Evolutionary conservation across 2,329 filamentous ascomycete species (phyloP).

Genomic region (Fusarium protoensiforme): DNA sequence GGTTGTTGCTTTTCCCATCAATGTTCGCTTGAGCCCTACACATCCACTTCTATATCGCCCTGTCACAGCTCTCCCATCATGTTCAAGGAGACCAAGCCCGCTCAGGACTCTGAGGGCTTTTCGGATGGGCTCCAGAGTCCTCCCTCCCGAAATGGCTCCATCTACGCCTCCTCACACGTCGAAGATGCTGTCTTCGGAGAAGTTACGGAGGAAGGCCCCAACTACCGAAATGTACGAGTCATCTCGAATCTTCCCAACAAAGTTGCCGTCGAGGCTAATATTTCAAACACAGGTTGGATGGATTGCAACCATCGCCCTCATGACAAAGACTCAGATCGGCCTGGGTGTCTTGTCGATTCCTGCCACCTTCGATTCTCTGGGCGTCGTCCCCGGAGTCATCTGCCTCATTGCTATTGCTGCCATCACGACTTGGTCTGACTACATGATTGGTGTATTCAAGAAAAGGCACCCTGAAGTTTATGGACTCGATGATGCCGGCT

Average conservation of each 20-base stretch:
- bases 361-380: conserved; percentile 55
- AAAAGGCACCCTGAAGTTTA: conserved; percentile 61
- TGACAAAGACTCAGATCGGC: conserved; percentile 59
- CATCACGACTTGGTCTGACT: conserved; percentile 61
- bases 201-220: conserved; percentile 40
- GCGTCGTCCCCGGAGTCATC: conserved; percentile 61
- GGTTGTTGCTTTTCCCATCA: background rate
- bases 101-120: background rate
- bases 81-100: conserved; percentile 2
- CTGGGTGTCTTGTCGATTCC: conserved; percentile 63
- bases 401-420: conserved; percentile 51
- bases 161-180: background rate
- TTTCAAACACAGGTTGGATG: conserved; percentile 49
- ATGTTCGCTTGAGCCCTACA: background rate
- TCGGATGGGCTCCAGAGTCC: background rate
- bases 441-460: conserved; percentile 63
- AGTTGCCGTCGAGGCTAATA: background rate
- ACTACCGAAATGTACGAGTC: conserved; percentile 43
- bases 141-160: conserved; percentile 9
- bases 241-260: background rate
- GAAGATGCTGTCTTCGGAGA: conserved; percentile 38
- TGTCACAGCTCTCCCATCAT: background rate
- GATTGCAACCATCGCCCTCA: conserved; percentile 55
- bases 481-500: conserved; percentile 62
- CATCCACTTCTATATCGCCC: background rate